Evolutionary conservation across 2,329 filamentous ascomycete genomes (phyloP).

Genomic region (Orbilia ellipsospora): DNA sequence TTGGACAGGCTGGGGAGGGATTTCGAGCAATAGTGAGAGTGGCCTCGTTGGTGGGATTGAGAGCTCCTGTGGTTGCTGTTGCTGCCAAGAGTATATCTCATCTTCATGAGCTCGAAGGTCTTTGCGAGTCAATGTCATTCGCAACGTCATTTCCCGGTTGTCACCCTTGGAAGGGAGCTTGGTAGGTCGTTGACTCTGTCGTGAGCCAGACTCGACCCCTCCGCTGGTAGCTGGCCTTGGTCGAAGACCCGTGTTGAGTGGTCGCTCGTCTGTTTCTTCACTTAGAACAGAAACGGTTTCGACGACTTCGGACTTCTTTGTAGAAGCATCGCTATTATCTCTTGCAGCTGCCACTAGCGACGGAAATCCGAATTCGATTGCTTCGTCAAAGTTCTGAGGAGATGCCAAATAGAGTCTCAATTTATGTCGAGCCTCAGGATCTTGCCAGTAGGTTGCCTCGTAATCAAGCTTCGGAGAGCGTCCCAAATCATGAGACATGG

Average conservation of each 20-base stretch:
- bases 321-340: constrained; percentile 60
- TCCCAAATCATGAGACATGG: constrained; percentile 33
- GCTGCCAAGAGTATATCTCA: constrained; percentile 77
- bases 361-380: constrained; percentile 91
- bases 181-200: constrained; percentile 21
- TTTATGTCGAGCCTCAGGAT: constrained; percentile 87
- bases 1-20: constrained; percentile 8
- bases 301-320: constrained; percentile 57
- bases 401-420: constrained; percentile 86
- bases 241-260: constrained; percentile 48
- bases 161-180: constrained; percentile 44
- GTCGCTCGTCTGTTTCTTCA: constrained; percentile 25
- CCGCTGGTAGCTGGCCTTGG: constrained; percentile 50
- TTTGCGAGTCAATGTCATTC: constrained; percentile 92
- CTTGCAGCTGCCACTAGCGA: constrained; percentile 63
- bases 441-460: constrained; percentile 83
- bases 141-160: constrained; percentile 89
- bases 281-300: constrained; percentile 46
- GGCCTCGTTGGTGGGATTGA: constrained; percentile 41
- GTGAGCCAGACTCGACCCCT: constrained; percentile 42
- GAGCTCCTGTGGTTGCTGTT: constrained; percentile 61
- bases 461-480: constrained; percentile 67
- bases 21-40: constrained; percentile 25
- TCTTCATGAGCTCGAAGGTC: constrained; percentile 83
- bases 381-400: constrained; percentile 91